These are phyloP conservation scores for Auriscalpium vulgare DNA, from an alignment of 768 basidiomycete species.

Conservation along the genomic window DNA sequence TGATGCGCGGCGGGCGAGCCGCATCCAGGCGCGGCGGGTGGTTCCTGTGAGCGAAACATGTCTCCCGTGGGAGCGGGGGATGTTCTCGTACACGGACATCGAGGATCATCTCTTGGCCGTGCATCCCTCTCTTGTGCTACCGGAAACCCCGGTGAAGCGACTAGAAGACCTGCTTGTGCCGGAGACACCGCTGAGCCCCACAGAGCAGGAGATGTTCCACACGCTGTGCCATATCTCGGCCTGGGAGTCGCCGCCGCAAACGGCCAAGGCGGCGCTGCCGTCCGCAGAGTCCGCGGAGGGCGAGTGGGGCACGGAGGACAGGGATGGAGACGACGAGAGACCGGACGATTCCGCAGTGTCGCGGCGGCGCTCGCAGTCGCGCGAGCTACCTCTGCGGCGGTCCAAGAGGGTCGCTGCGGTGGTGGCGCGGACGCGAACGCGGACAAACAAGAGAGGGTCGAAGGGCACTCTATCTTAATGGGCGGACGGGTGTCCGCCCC, in stretches of 20 bases:
- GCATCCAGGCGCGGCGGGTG: slow-evolving; percentile 16
- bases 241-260: slow-evolving; percentile 31
- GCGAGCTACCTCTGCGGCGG: slow-evolving; percentile 40
- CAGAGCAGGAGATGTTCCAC: slow-evolving; percentile 65
- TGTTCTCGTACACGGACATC: slow-evolving; percentile 13
- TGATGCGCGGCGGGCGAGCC: slow-evolving; percentile 29
- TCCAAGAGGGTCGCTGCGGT: slow-evolving; percentile 66
- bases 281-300: background rate
- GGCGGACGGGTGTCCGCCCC: background rate
- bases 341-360: background rate
- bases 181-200: slow-evolving; percentile 54
- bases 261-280: background rate
- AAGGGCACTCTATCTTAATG: slow-evolving; percentile 23
- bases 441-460: slow-evolving; percentile 31
- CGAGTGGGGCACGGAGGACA: slow-evolving; percentile 1
- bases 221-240: slow-evolving; percentile 39
- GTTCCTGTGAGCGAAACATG: slow-evolving; percentile 16
- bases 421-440: slow-evolving; percentile 37
- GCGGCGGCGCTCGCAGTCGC: slow-evolving; percentile 6
- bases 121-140: slow-evolving; percentile 15
- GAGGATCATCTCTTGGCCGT: slow-evolving; percentile 21
- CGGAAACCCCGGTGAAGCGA: slow-evolving; percentile 9
- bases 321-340: background rate
- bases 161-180: slow-evolving; percentile 15
- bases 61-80: slow-evolving; percentile 17